A percentile compares a stretch with the other conserved stretches of the same genome.
phyloP scores from a whole-genome alignment of 2,329 filamentous ascomycete genomes.

The Cryphonectria nitschkei region DNA sequence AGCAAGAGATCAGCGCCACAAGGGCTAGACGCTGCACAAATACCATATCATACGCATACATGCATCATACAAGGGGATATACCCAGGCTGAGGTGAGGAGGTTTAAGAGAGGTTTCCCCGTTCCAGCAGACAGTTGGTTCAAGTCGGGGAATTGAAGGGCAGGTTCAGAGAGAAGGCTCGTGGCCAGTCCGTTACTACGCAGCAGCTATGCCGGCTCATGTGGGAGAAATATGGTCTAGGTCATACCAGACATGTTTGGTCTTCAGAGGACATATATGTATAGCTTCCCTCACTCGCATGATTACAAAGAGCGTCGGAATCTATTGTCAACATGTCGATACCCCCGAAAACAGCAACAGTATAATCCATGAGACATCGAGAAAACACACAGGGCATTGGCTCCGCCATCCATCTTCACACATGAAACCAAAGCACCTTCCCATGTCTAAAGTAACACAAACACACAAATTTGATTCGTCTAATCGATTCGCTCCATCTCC shows the following conservation, averaged over 20 bases:
- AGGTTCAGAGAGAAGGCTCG: background rate
- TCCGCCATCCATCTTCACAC: background rate
- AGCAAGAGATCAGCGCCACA: background rate
- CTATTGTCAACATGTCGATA: background rate
- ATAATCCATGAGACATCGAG: too few species aligned
- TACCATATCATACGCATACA: background rate
- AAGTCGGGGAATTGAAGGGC: background rate
- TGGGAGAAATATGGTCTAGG: background rate
- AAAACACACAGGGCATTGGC: background rate
- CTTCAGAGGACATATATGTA: background rate
- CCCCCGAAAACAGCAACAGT: background rate
- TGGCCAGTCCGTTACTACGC: background rate
- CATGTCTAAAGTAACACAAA: conserved; percentile 1
- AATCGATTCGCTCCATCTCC: conserved; percentile 9
- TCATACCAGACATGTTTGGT: background rate
- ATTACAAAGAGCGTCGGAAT: background rate
- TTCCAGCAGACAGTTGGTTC: background rate
- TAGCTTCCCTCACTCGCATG: background rate
- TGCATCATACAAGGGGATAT: background rate
- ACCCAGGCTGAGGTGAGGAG: background rate
- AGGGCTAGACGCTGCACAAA: background rate
- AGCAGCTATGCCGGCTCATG: background rate
- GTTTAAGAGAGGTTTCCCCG: background rate
- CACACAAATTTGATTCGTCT: conserved; percentile 14
- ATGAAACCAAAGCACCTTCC: background rate